These are phyloP conservation scores for Trypanosomatidae sp. DNA, from an alignment of 208 protist genomes.

Conservation along the genomic window DNA sequence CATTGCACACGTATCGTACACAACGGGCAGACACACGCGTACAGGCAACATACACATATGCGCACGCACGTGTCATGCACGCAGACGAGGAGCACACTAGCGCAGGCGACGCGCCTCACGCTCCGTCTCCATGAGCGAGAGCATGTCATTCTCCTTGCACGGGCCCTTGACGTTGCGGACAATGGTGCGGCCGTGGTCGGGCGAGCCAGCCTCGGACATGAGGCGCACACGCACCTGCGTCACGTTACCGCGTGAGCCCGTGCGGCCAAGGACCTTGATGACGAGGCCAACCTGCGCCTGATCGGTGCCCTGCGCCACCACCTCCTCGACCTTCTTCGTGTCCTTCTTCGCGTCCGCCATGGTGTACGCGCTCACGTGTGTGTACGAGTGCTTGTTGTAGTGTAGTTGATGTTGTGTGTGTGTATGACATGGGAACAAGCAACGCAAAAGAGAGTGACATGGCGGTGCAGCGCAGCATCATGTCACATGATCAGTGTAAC, in stretches of 20 bases:
- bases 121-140: conserved; percentile 99
- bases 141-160: conserved; percentile 97
- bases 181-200: conserved; percentile 91
- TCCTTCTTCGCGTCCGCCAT: conserved; percentile 82
- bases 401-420: no score
- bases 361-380: no score
- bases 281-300: conserved; percentile 93
- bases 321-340: conserved; percentile 79
- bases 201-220: conserved; percentile 78
- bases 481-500: no score
- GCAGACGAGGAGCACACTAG: no score
- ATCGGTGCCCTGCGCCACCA: conserved; percentile 45
- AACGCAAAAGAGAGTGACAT: no score
- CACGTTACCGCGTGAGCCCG: conserved; percentile 98
- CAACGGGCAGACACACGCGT: no score
- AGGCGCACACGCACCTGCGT: conserved; percentile 97
- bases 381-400: no score
- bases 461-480: no score
- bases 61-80: no score
- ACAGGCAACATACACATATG: no score
- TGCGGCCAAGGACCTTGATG: conserved; percentile 97
- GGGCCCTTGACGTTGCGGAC: conserved; percentile 99
- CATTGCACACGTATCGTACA: no score
- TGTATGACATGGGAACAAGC: no score
- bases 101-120: conserved; percentile 98